Base-by-base conservation (phyloP, 805 yeast genomes). In the Teunomyces aglyptinius region DNA sequence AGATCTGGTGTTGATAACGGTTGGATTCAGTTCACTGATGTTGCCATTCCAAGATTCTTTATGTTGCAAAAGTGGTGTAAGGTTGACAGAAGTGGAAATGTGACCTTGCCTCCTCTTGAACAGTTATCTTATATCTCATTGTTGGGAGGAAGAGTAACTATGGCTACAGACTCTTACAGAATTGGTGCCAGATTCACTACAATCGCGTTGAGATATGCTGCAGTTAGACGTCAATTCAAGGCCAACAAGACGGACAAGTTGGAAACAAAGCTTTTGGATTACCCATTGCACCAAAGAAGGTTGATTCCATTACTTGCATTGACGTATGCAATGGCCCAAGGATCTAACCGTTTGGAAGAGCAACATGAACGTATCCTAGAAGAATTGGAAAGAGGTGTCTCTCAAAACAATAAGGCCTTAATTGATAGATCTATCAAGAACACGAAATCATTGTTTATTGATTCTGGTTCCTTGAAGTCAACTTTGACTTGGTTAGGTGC, bases 1-100 rank as follows among this genome's bases (percentile, higher is more conserved):
- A 71, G 77, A 60, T 73, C 71, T 51, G 77, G 77, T 54, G 68
- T 73, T 49, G 77, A 73, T 57, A 73, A 73, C 44, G 77, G 77
- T 50, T 73, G 77, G 77, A 73, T 73, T 58, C 77, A 73, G 58
- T 73, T 68, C 50, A 65, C 76, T 24, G 56, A 59, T 45, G 77
- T 73, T 32, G 59, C 73, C 51, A 65, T 73, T 50, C 77, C 77
- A 38, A 63, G 77, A 53, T 69, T 60, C 56, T 70, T 68, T 57
- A 73, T 73, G 77, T 67, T 73, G 58, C 77, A 72, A 57, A 71
- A 67, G 51, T 73, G 61, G 56, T 67, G 73, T 58, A 67, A 68
- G 49, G 77, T 73, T 31, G 48, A 64, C 42, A 57, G 66, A 41
- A 68, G 68, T 35, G 77, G 77, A 45, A 56, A 64, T 6, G 77